These are phyloP conservation scores for Trifolium fragiferum DNA, from an alignment of 306 rosid genomes.

Conservation along the genomic window DNA sequence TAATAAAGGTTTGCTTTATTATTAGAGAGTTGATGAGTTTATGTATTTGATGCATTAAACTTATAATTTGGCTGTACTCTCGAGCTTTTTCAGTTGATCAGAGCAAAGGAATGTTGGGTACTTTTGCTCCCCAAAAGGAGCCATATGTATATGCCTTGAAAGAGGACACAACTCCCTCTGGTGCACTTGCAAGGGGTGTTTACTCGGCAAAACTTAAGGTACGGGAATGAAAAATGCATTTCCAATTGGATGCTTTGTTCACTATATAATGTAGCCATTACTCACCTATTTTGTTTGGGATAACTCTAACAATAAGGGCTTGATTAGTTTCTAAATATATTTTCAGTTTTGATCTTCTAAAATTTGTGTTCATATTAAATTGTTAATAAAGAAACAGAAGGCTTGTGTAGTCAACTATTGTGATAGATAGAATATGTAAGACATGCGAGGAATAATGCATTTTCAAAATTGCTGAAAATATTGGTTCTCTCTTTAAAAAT, in stretches of 20 bases:
- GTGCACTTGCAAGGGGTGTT: constrained; percentile 84
- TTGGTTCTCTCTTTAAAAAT: no score
- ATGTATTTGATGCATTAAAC: neutral
- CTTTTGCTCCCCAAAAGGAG: constrained; percentile 86
- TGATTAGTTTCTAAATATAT: neutral
- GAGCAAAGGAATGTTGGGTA: constrained; percentile 90
- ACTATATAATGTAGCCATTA: neutral
- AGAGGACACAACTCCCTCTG: constrained; percentile 91
- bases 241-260: constrained; percentile 10
- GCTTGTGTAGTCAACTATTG: no score
- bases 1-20: neutral
- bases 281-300: neutral
- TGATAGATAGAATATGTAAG: neutral
- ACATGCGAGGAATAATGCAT: no score
- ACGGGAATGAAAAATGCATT: neutral
- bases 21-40: neutral
- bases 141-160: constrained; percentile 73
- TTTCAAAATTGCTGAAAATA: no score
- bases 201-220: constrained; percentile 91
- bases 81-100: constrained; percentile 70
- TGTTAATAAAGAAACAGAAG: neutral
- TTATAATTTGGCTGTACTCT: neutral
- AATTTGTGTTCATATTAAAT: neutral
- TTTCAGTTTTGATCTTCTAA: neutral
- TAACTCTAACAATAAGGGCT: neutral